Percentiles rank a stretch among this genome's conserved stretches.
These are phyloP conservation scores for Penicillium riverlandense DNA, from an alignment of 495 filamentous ascomycete species.

Conservation along the genomic window DNA sequence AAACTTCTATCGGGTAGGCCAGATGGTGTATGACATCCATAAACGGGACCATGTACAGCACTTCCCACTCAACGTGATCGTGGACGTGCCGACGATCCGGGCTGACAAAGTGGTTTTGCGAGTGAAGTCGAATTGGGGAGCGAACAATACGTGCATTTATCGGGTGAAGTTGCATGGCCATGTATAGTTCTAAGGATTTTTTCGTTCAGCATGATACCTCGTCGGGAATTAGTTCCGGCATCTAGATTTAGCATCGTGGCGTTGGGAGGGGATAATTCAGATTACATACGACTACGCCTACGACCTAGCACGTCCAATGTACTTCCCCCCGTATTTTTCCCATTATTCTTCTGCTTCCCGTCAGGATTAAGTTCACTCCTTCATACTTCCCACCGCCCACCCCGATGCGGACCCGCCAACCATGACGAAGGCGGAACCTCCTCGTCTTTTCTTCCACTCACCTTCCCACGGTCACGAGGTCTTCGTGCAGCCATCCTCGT, in stretches of 20 bases:
- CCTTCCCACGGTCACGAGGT: constrained; percentile 37
- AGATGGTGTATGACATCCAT: constrained; percentile 35
- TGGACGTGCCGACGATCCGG: constrained; percentile 29
- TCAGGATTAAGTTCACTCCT: too few relatives aligned
- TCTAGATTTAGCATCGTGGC: too few relatives aligned
- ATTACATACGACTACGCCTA: too few relatives aligned
- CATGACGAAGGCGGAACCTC: constrained; percentile 26
- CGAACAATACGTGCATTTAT: constrained; percentile 39
- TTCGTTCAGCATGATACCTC: background rate
- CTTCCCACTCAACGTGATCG: constrained; percentile 25
- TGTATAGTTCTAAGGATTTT: too few relatives aligned
- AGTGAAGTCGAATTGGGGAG: constrained; percentile 42
- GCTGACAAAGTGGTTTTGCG: constrained; percentile 37
- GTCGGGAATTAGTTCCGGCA: background rate
- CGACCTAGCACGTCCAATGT: too few relatives aligned
- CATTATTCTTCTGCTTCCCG: too few relatives aligned
- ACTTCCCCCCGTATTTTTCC: too few relatives aligned
- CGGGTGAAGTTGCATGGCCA: constrained; percentile 38
- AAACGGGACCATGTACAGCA: constrained; percentile 24
- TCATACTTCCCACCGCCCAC: constrained; percentile 3
- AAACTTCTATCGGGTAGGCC: constrained; percentile 37
- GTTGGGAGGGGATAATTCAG: too few relatives aligned
- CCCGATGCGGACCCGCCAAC: background rate
- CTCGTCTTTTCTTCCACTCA: constrained; percentile 14
- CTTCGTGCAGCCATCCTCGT: constrained; percentile 79